These are phyloP conservation scores for Globisporangium solare DNA, from an alignment of 352 stramenopile genomes.

Conservation along the genomic window DNA sequence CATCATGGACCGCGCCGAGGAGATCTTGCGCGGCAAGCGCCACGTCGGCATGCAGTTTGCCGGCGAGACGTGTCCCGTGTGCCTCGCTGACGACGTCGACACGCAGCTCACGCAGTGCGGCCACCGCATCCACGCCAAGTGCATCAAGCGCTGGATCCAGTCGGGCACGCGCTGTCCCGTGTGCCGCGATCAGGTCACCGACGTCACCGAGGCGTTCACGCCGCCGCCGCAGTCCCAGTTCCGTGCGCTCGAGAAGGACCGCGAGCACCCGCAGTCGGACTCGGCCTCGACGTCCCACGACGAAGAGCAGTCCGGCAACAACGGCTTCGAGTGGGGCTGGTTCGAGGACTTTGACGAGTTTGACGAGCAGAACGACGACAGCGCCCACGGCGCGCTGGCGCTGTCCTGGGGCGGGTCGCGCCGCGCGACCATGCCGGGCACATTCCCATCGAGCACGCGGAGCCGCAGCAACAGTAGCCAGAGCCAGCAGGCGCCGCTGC, in stretches of 20 bases:
- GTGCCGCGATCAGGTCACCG: conserved; percentile 55
- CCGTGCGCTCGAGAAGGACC: conserved; percentile 46
- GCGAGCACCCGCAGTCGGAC: conserved; percentile 31
- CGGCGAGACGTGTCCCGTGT: conserved; percentile 64
- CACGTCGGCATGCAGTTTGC: conserved; percentile 53
- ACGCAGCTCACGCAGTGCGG: conserved; percentile 59
- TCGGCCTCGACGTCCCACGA: conserved; percentile 37
- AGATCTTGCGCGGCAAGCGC: conserved; percentile 58
- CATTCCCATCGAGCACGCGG: conserved; percentile 18
- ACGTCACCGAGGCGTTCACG: conserved; percentile 48
- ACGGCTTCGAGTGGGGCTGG: conserved; percentile 69
- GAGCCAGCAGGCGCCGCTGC: conserved; percentile 26
- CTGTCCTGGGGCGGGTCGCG: conserved; percentile 13
- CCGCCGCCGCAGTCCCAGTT: conserved; percentile 24
- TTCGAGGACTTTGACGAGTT: conserved; percentile 80
- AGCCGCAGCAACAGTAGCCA: conserved; percentile 15
- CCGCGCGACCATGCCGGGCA: conserved; percentile 26
- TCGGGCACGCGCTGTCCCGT: conserved; percentile 59
- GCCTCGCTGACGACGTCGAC: conserved; percentile 67
- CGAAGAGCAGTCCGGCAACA: conserved; percentile 27
- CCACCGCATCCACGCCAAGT: conserved; percentile 72
- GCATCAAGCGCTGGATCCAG: conserved; percentile 75
- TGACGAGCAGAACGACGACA: conserved; percentile 40
- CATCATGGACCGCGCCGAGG: conserved; percentile 55
- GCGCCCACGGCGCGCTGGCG: conserved; percentile 9